A percentile compares a stretch with the other conserved stretches of the same genome.
Evolutionary conservation across 1,139 yeast genomes (phyloP).

Genomic region (Yamadazyma atmosphaerica): DNA sequence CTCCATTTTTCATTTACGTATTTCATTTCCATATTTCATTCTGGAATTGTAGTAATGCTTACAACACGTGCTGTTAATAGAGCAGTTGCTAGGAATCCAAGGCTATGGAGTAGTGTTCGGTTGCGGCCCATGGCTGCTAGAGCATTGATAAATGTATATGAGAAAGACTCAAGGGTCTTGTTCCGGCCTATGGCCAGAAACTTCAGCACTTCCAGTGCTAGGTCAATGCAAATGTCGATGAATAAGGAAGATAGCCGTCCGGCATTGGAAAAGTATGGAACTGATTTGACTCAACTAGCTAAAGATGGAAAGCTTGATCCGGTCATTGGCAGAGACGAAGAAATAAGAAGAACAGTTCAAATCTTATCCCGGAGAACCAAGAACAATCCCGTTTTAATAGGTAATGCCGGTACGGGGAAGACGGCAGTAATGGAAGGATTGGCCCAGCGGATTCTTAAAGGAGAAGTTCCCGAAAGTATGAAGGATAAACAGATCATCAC

Average conservation of each 20-base stretch:
- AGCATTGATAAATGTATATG: neutral
- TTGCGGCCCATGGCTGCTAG: neutral
- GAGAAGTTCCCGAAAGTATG: constrained; percentile 94
- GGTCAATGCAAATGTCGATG: constrained; percentile 33
- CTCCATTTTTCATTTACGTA: no score
- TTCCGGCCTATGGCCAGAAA: constrained; percentile 5
- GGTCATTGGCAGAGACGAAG: constrained; percentile 95
- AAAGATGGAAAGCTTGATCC: constrained; percentile 91
- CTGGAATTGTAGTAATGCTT: no score
- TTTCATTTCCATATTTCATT: no score
- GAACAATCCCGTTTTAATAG: constrained; percentile 91
- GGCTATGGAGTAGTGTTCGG: no score
- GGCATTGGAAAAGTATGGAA: constrained; percentile 84
- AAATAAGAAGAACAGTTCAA: constrained; percentile 88
- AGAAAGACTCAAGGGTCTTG: neutral
- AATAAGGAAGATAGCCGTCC: constrained; percentile 61
- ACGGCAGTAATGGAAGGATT: constrained; percentile 96
- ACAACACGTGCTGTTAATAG: neutral
- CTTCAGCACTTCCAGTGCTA: constrained; percentile 7
- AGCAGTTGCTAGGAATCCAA: neutral
- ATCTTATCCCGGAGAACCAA: constrained; percentile 89
- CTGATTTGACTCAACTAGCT: constrained; percentile 84
- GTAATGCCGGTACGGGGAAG: constrained; percentile 97
- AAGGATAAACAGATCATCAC: constrained; percentile 81
- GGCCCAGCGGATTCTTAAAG: constrained; percentile 87